Conservation (phyloP, 441 rosid genomes). For the Cnidoscolus chayamansa region DNA sequence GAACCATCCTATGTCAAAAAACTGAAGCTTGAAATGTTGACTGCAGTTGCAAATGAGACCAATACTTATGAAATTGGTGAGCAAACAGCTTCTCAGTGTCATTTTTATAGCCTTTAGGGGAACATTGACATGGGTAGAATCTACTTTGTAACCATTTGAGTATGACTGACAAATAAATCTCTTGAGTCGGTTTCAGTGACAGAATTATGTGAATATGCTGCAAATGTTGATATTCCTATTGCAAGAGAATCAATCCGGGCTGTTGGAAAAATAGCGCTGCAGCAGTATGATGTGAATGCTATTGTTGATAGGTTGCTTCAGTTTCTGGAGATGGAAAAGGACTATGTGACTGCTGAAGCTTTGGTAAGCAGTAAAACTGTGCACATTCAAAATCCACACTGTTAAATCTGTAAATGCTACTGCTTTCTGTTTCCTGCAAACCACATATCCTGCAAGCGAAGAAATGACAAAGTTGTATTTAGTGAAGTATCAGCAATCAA, state of each 20-base stretch:
- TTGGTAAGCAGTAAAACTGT: constrained; percentile 49
- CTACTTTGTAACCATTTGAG: constrained; percentile 10
- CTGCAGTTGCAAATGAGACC: constrained; percentile 95
- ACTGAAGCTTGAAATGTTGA: constrained; percentile 97
- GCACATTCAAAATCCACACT: neutral
- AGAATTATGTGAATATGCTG: constrained; percentile 95
- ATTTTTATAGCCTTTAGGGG: constrained; percentile 12
- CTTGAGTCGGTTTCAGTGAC: constrained; percentile 57
- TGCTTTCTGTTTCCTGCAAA: neutral
- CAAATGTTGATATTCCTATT: constrained; percentile 88
- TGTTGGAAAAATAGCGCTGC: constrained; percentile 93
- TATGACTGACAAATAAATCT: constrained; percentile 24
- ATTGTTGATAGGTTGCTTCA: constrained; percentile 99
- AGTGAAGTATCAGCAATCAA: constrained; percentile 7
- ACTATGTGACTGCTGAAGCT: constrained; percentile 94
- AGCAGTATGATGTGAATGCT: constrained; percentile 98
- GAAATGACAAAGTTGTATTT: neutral
- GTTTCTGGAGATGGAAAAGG: constrained; percentile 98
- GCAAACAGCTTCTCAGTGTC: constrained; percentile 22
- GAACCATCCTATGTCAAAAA: constrained; percentile 92
- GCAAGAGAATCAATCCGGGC: constrained; percentile 97
- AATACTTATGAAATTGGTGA: constrained; percentile 94
- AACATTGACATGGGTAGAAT: constrained; percentile 19
- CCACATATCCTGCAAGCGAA: neutral
- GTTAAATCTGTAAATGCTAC: neutral